Percentiles rank a stretch among this genome's conserved stretches.
Conservation (phyloP, 2,329 filamentous ascomycete species). For the Xylariales sp. region DNA sequence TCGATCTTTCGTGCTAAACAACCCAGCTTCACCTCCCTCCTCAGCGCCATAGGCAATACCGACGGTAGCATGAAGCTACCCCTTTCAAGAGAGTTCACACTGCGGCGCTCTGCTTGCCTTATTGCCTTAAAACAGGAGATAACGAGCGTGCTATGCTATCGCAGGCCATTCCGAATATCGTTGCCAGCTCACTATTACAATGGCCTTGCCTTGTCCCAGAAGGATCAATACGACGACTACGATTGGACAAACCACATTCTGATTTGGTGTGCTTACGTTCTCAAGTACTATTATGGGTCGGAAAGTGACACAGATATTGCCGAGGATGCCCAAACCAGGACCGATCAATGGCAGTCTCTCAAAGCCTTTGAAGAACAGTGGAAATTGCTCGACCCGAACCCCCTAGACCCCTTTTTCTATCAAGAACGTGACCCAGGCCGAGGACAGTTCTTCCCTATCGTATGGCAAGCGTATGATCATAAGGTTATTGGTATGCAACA, state of each 20-base stretch:
- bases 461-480: constrained; percentile 6
- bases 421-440: constrained; percentile 8
- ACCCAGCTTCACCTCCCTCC: not conserved
- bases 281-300: constrained; percentile 8
- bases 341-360: not conserved
- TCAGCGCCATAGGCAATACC: not conserved
- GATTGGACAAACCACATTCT: constrained; percentile 14
- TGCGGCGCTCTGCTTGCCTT: constrained; percentile 11
- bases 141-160: not conserved
- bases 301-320: not conserved
- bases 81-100: not conserved
- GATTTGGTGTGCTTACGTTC: constrained; percentile 7
- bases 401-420: constrained; percentile 4
- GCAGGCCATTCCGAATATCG: constrained; percentile 5
- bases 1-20: constrained; percentile 9
- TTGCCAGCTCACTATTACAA: not conserved
- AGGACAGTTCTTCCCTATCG: constrained; percentile 8
- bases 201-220: constrained; percentile 2
- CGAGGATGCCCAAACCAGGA: not conserved
- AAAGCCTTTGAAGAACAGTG: constrained; percentile 10
- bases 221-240: constrained; percentile 6
- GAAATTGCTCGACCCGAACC: not conserved
- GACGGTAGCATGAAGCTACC: not conserved
- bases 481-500: constrained; percentile 11
- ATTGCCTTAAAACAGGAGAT: constrained; percentile 9